Evolutionary conservation across 345 rosid genomes (phyloP).

Genomic region (Conringia planisiliqua): DNA sequence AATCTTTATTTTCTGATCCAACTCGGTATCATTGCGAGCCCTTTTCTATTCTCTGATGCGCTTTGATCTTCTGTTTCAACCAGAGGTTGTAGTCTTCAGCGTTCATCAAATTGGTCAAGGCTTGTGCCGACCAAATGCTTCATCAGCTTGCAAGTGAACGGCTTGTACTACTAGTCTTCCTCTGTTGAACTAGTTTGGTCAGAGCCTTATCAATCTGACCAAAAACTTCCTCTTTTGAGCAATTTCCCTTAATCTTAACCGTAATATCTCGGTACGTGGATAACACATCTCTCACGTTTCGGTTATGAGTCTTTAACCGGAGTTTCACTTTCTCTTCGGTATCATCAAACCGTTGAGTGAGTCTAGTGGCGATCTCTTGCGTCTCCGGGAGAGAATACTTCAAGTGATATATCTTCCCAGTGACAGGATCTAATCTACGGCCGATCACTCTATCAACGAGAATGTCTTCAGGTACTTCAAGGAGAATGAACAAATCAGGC

Average conservation of each 20-base stretch:
- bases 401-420: conserved; percentile 82
- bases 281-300: conserved; percentile 70
- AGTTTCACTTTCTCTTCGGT: conserved; percentile 82
- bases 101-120: neutral
- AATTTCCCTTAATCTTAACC: conserved; percentile 51
- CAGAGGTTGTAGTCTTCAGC: neutral
- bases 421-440: conserved; percentile 77
- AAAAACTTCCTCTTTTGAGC: conserved; percentile 49
- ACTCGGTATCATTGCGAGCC: neutral
- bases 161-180: conserved; percentile 23
- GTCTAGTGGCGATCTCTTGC: conserved; percentile 72
- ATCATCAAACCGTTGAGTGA: conserved; percentile 72
- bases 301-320: conserved; percentile 57
- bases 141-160: conserved; percentile 41
- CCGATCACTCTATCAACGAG: conserved; percentile 80
- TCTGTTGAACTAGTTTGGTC: conserved; percentile 40
- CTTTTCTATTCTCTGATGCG: neutral
- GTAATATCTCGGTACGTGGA: conserved; percentile 57
- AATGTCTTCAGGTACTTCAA: conserved; percentile 74
- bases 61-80: neutral
- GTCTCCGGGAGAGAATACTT: conserved; percentile 80
- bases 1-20: neutral
- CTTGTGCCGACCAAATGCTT: neutral
- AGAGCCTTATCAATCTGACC: conserved; percentile 48
- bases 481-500: conserved; percentile 68